Evolutionary conservation across 164 flowering plant species (phyloP), one percentile per base, ranked within the genome.

Genomic region (Umbellularia californica): DNA sequence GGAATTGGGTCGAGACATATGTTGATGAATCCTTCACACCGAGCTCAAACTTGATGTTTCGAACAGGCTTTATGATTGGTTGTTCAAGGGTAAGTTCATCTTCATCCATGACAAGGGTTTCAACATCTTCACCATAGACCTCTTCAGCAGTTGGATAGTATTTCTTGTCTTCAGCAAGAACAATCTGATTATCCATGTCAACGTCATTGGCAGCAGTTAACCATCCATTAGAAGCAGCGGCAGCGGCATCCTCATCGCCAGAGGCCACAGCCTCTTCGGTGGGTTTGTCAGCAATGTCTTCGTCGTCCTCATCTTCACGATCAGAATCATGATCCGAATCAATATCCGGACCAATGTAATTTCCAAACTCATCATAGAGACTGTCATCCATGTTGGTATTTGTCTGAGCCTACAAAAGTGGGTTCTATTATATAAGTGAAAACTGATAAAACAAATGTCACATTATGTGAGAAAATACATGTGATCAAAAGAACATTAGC

Each of bases 41-140:
- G 28, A 94, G 70, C 85, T 96, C 99, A 76, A 94, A 94, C 82
- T 94, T 96, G 50, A 96, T 74, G 79, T 89, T 87, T 75, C 83
- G 87, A 67, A 94, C 97, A 24, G 98, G 99, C 68, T 91, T 96
- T 55, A 94, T 86, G 11, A 96, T 93, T 0, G 99, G 97, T 62
- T 80, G 86, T 62, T 96, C 99, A 15, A 96, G 89, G 3, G 99
- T 89, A 70, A 84, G 96, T 68, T 89, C 99, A 78, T 96, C 99
- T 79, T 96, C 99, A 75, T 96, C 99, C 97, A 91, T 92, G 24
- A 96, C 99, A 35, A 96, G 85, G 24, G 99, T 90, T 79, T 96
- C 99, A 9, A 96, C 97, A 81, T 92, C 99, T 50, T 91, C 98
- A 2, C 98, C 98, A 74, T 92, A 96, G 41, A 96, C 98, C 83